Evolutionary conservation across 1,284 basidiomycete genomes (phyloP).

Genomic region (Moesziomyces globuligerus): DNA sequence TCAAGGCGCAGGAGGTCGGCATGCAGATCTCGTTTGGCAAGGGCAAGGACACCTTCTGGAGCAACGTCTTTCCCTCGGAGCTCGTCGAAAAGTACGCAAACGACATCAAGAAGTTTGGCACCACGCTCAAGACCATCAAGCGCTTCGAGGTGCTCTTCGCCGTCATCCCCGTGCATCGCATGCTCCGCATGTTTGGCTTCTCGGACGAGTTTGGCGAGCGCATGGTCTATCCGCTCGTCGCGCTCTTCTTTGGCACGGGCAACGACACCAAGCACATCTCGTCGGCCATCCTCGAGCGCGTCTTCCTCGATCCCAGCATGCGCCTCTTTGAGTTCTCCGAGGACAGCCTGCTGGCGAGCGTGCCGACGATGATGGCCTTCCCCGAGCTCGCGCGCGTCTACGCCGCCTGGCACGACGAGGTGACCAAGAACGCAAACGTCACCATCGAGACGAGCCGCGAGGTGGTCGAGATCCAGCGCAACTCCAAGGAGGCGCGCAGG

Average conservation of each 20-base stretch:
- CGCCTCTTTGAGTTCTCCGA: conserved; percentile 64
- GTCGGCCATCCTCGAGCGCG: conserved; percentile 73
- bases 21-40: conserved; percentile 65
- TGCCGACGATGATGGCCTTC: conserved; percentile 69
- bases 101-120: conserved; percentile 62
- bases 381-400: conserved; percentile 71
- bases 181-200: conserved; percentile 60
- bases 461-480: conserved; percentile 69
- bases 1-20: conserved; percentile 55
- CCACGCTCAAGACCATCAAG: conserved; percentile 59
- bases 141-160: conserved; percentile 60
- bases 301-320: conserved; percentile 75
- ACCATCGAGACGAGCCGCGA: conserved; percentile 69
- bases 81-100: conserved; percentile 53
- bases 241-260: conserved; percentile 75
- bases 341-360: conserved; percentile 68
- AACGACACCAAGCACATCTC: conserved; percentile 75
- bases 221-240: conserved; percentile 74
- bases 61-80: conserved; percentile 61
- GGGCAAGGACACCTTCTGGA: conserved; percentile 58
- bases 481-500: conserved; percentile 45
- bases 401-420: conserved; percentile 70
- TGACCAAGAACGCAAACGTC: conserved; percentile 70
- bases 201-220: conserved; percentile 72
- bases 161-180: conserved; percentile 56